Conservation (phyloP, 1,284 basidiomycete genomes). For the Cutaneotrichosporon dermatis region DNA sequence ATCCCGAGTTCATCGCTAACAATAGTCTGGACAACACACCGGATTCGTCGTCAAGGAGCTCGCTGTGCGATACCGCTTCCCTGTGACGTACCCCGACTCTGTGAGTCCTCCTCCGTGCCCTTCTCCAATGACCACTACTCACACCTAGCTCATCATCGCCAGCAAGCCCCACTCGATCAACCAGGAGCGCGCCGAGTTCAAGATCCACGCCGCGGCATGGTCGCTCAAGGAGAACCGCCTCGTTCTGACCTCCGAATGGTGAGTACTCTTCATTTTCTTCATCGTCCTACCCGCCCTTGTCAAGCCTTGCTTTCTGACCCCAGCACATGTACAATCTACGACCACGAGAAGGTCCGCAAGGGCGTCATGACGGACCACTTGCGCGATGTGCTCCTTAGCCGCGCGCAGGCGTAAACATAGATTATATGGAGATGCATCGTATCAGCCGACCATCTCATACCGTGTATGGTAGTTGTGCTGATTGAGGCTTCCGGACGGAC, state of each 20-base stretch:
- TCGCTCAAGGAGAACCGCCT: constrained; percentile 36
- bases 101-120: constrained; percentile 20
- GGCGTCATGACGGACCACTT: constrained; percentile 38
- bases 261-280: not conserved
- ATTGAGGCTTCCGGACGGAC: too few relatives aligned
- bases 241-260: constrained; percentile 27
- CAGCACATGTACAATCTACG: constrained; percentile 44
- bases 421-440: too few relatives aligned
- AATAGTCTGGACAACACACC: constrained; percentile 31
- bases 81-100: constrained; percentile 45
- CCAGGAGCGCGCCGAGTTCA: constrained; percentile 34
- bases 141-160: constrained; percentile 37
- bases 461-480: too few relatives aligned
- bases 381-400: constrained; percentile 22
- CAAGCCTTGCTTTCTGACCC: not conserved
- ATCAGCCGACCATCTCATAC: too few relatives aligned
- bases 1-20: constrained; percentile 6
- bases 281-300: too few relatives aligned
- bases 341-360: constrained; percentile 39
- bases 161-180: constrained; percentile 33
- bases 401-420: too few relatives aligned
- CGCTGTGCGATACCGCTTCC: constrained; percentile 31
- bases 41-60: constrained; percentile 39
- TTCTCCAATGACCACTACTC: not conserved
- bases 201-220: constrained; percentile 34